A percentile compares a stretch with the other conserved stretches of the same genome.
Conservation (phyloP, 2,329 filamentous ascomycete genomes). For the Fusarium begoniae region DNA sequence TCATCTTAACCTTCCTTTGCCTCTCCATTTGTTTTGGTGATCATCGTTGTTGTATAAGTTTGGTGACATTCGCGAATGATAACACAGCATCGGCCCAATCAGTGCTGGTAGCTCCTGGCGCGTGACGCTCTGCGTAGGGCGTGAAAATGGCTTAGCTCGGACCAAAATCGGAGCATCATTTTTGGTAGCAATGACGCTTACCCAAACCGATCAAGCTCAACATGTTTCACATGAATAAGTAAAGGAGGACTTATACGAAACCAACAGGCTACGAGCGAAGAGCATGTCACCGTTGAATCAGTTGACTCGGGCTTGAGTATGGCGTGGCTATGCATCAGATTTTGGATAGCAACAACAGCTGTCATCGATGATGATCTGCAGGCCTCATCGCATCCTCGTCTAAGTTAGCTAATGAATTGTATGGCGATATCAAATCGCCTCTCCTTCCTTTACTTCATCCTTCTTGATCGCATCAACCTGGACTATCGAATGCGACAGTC, state of each 20-base stretch:
- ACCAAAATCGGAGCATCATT: conserved; percentile 8
- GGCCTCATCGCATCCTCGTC: neutral
- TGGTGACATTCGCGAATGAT: neutral
- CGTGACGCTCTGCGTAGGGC: conserved; percentile 5
- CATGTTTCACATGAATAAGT: neutral
- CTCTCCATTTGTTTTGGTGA: neutral
- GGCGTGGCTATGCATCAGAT: no score
- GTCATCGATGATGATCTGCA: no score
- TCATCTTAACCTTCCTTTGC: neutral
- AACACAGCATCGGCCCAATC: neutral
- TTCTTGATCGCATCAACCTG: conserved; percentile 10
- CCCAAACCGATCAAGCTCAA: neutral
- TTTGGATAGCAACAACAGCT: neutral
- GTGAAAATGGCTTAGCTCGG: conserved; percentile 10
- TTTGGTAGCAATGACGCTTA: neutral
- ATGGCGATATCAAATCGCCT: neutral
- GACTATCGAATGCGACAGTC: conserved; percentile 18
- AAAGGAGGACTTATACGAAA: neutral
- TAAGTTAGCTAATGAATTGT: no score
- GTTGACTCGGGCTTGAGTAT: neutral
- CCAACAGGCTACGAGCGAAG: no score
- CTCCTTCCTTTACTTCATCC: neutral
- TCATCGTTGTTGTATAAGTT: neutral
- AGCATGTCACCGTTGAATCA: neutral
- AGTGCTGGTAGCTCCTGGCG: neutral